Percentiles rank a stretch among this genome's conserved stretches.
These are phyloP conservation scores for Botrytis fragariae DNA, from an alignment of 2,329 filamentous ascomycete genomes.

Conservation along the genomic window DNA sequence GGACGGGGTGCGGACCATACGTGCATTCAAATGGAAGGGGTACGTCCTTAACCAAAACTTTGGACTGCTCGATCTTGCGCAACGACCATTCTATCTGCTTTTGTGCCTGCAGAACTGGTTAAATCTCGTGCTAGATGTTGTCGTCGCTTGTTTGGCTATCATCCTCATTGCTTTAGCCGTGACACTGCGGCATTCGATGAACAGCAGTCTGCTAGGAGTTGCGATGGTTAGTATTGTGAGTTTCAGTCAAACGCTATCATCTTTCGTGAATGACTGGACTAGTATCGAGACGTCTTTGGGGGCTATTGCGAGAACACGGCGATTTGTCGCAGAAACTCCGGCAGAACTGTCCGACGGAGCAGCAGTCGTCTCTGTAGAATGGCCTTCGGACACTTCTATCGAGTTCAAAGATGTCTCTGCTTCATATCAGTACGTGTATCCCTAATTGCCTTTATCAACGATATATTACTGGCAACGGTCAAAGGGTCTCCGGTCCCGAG, in stretches of 20 bases:
- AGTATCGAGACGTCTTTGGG: not conserved
- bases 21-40: not conserved
- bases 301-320: not conserved
- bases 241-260: not conserved
- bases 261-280: not conserved
- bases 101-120: not conserved
- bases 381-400: too few species aligned
- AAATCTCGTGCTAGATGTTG: not conserved
- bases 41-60: not conserved
- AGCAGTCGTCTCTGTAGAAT: too few species aligned
- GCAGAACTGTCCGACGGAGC: too few species aligned
- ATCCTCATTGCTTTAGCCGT: not conserved
- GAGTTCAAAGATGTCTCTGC: too few species aligned
- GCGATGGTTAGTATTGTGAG: not conserved
- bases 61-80: not conserved
- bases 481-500: too few species aligned
- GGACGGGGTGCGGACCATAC: not conserved
- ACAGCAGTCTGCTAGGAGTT: not conserved
- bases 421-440: too few species aligned
- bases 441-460: too few species aligned
- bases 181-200: not conserved
- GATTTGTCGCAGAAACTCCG: too few species aligned
- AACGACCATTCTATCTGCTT: not conserved
- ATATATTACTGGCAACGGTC: too few species aligned
- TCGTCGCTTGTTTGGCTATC: not conserved